Evolutionary conservation across 176 grass and related monocot species (phyloP).

Genomic region (Ensete ventricosum): DNA sequence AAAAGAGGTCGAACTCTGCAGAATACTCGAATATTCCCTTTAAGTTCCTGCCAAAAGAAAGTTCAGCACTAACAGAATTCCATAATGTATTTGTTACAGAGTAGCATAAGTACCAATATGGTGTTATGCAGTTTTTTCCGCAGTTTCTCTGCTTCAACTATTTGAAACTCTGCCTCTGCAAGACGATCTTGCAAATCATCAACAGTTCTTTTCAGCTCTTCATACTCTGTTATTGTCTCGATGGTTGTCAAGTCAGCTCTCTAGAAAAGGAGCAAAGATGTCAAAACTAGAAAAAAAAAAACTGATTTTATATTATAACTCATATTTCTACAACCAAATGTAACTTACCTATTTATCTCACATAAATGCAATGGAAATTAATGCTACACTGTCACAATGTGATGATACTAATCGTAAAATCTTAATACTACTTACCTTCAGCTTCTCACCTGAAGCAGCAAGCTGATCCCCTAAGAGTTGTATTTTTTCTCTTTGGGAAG

Average conservation of each 20-base stretch:
- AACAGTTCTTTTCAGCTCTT: constrained; percentile 53
- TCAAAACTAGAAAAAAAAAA: neutral
- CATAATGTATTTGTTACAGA: neutral
- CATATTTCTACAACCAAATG: neutral
- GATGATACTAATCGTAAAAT: neutral
- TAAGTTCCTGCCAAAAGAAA: constrained; percentile 60
- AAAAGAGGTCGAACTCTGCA: constrained; percentile 78
- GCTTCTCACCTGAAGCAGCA: constrained; percentile 39
- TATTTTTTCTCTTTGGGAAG: constrained; percentile 38
- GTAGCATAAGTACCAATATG: constrained; percentile 46
- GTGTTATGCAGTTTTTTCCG: constrained; percentile 93
- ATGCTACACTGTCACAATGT: neutral
- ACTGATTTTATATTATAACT: neutral
- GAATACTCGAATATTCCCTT: constrained; percentile 93
- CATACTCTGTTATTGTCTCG: constrained; percentile 60
- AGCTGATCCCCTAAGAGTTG: constrained; percentile 36
- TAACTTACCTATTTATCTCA: neutral
- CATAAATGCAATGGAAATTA: neutral
- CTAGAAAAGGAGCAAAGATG: constrained; percentile 26
- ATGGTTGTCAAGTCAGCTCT: constrained; percentile 60
- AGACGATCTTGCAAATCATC: constrained; percentile 61
- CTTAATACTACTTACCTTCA: constrained; percentile 25
- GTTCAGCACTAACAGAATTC: neutral
- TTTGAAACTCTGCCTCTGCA: constrained; percentile 57
- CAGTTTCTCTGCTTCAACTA: constrained; percentile 63